These are phyloP conservation scores for Spathaspora jeffriesii DNA, from an alignment of 1,139 yeast species.

Conservation along the genomic window DNA sequence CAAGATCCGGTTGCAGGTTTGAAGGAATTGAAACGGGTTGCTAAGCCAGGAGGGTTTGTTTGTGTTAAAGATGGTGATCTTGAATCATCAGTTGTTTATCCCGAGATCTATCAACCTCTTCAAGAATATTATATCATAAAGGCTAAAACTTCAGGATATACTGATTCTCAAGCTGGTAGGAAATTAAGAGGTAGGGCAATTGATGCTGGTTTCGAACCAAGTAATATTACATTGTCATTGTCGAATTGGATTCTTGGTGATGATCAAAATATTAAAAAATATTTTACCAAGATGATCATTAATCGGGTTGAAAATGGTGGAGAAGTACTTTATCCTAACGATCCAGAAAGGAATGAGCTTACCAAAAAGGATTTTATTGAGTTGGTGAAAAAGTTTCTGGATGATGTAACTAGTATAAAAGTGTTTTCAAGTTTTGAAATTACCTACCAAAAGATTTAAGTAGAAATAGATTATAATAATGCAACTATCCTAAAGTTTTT, in stretches of 20 bases:
- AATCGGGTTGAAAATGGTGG: constrained; percentile 14
- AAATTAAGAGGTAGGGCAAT: constrained; percentile 17
- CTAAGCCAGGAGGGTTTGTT: constrained; percentile 38
- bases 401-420: constrained; percentile 15
- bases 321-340: constrained; percentile 13
- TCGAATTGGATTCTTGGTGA: constrained; percentile 18
- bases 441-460: constrained; percentile 12
- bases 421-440: constrained; percentile 17
- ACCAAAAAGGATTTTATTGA: constrained; percentile 8
- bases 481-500: no score
- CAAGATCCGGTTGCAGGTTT: constrained; percentile 30
- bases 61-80: constrained; percentile 35
- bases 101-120: constrained; percentile 17
- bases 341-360: constrained; percentile 10
- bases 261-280: constrained; percentile 8
- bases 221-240: constrained; percentile 12
- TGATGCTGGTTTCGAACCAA: constrained; percentile 18
- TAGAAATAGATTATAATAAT: no score
- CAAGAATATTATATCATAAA: constrained; percentile 9
- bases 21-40: constrained; percentile 33
- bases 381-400: constrained; percentile 16
- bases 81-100: constrained; percentile 17
- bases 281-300: constrained; percentile 11
- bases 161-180: constrained; percentile 19
- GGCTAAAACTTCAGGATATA: constrained; percentile 11